Evolutionary conservation across 2,329 filamentous ascomycete species (phyloP).

Genomic region (Colletotrichum sp.): DNA sequence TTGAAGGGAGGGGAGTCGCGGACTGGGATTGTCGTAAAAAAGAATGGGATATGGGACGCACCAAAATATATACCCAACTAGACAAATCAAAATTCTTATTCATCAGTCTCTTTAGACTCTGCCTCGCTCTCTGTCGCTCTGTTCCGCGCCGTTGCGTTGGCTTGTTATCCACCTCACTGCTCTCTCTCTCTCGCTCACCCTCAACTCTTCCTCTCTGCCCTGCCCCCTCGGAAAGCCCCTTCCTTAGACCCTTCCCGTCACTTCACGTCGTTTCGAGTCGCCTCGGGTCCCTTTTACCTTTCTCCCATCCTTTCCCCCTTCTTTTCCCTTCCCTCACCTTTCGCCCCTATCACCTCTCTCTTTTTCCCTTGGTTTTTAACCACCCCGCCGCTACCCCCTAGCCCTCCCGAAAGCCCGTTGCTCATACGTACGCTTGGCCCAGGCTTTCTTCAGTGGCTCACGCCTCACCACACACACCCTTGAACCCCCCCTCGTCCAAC

Average conservation of each 20-base stretch:
- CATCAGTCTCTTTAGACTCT: constrained; percentile 2
- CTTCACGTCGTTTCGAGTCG: background rate
- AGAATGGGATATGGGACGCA: constrained; percentile 18
- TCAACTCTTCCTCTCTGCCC: background rate
- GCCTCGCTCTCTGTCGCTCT: background rate
- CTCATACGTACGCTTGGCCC: background rate
- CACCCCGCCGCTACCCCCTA: background rate
- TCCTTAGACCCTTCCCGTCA: background rate
- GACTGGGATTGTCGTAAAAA: constrained; percentile 7
- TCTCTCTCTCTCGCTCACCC: background rate
- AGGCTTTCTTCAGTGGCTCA: background rate
- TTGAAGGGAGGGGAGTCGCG: background rate
- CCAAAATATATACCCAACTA: constrained; percentile 16
- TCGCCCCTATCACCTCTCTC: constrained; percentile 22
- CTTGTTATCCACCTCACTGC: background rate
- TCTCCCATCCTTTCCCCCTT: background rate
- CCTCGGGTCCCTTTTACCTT: background rate
- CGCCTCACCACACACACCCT: background rate
- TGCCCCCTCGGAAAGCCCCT: background rate
- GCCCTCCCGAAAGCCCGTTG: background rate
- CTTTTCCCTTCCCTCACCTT: constrained; percentile 22
- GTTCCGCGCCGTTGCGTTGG: background rate
- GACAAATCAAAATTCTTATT: constrained; percentile 12
- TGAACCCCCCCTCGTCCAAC: background rate
- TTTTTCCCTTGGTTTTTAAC: background rate